Evolutionary conservation across 306 rosid species (phyloP), one percentile per base, ranked within the genome.

Genomic region (Vigna angularis): DNA sequence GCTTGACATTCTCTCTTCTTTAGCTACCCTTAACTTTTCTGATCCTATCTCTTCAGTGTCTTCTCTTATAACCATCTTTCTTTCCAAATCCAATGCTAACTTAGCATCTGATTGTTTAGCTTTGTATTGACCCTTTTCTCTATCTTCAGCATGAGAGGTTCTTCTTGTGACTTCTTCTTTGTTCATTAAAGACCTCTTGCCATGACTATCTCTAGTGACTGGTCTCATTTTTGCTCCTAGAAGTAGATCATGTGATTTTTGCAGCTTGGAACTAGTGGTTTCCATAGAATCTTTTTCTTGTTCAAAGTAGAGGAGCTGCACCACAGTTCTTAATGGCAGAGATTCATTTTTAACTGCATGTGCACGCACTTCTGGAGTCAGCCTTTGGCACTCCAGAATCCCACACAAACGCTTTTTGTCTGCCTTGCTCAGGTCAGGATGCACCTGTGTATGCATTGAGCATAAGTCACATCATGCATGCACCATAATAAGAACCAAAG

Each of bases 281-380:
- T 72, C 79, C 77, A 81, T 82, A 7, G 91, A 79, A 44, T 85
- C 86, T 84, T 87, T 89, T 70, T 86, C 97, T 87, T 92, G 93
- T 66, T 92, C 96, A 80, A 83, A 86, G 84, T 83, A 92, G 64
- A 92, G 96, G 76, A 92, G 89, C 66, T 92, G 97, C 85, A 92
- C 96, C 28, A 92, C 96, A 0, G 90, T 90, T 85, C 96, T 89
- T 68, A 90, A 51, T 42, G 97, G 97, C 40, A 92, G 93, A 75
- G 88, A 84, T 82, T 92, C 97, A 18, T 92, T 92, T 81, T 90
- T 92, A 5, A 90, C 92, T 22, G 97, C 97, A 38, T 89, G 96
- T 7, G 89, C 86, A 1, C 96, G 87, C 52, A 86, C 83, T 52
- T 89, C 90, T 1, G 97, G 82, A 2, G 97, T 87, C 49, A 92